Conservation (phyloP, 352 stramenopile species). For the Phytophthora capsici region DNA sequence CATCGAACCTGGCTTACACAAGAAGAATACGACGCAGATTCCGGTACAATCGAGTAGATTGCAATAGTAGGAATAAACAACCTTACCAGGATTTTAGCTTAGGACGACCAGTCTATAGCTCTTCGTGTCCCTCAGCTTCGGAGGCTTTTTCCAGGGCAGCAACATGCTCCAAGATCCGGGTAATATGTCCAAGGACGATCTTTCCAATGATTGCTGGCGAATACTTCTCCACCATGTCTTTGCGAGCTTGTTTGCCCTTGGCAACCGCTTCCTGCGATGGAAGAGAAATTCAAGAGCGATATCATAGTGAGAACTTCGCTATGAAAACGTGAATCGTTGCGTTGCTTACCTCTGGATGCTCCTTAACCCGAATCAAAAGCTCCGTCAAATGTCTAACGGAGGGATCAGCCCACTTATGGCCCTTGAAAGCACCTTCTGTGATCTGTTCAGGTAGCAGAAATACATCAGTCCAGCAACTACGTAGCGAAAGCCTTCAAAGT, state of each 20-base stretch:
- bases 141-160: conserved; percentile 23
- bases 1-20: conserved; percentile 86
- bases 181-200: conserved; percentile 70
- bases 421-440: conserved; percentile 74
- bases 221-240: conserved; percentile 88
- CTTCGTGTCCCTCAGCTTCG: conserved; percentile 45
- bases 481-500: not conserved
- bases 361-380: conserved; percentile 63
- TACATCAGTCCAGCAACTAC: not conserved
- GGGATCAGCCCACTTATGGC: conserved; percentile 88
- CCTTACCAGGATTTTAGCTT: not conserved
- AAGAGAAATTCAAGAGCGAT: not conserved
- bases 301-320: not conserved
- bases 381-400: conserved; percentile 74
- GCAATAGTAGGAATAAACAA: not conserved
- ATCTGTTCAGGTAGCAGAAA: conserved; percentile 52
- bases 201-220: conserved; percentile 75
- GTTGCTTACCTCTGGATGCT: conserved; percentile 58
- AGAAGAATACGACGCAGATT: conserved; percentile 71
- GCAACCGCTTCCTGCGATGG: conserved; percentile 51
- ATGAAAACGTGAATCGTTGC: too few species aligned
- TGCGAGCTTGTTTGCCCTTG: conserved; percentile 75
- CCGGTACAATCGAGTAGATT: conserved; percentile 30
- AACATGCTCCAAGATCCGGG: conserved; percentile 63
- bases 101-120: conserved; percentile 47